Evolutionary conservation across 2,329 filamentous ascomycete species (phyloP).

Genomic region (Orbilia javanica): DNA sequence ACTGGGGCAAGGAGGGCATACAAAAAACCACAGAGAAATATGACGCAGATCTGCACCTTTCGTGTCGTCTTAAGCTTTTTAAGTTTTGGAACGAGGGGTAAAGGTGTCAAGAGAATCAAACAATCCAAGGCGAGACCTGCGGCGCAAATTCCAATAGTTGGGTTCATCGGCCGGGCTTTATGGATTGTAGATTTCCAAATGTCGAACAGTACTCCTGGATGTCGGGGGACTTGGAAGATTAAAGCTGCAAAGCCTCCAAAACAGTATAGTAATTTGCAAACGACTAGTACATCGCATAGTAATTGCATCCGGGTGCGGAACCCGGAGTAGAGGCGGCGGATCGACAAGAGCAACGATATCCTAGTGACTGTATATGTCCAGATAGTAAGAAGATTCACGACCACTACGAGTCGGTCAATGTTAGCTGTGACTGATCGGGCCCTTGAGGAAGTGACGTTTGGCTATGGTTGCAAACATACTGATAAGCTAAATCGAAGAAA

Average conservation of each 20-base stretch:
- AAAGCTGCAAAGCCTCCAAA: slow-evolving; percentile 36
- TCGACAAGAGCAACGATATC: slow-evolving; percentile 46
- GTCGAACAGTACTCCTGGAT: slow-evolving; percentile 52
- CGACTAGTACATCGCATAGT: slow-evolving; percentile 45
- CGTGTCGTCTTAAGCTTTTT: slow-evolving; percentile 32
- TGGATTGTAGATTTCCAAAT: slow-evolving; percentile 48
- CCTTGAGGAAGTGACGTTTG: background rate
- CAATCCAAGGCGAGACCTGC: slow-evolving; percentile 42
- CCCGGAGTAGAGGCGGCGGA: slow-evolving; percentile 50
- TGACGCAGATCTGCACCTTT: slow-evolving; percentile 43
- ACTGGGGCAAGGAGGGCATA: background rate
- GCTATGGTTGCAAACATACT: slow-evolving; percentile 25
- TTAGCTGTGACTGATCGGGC: background rate
- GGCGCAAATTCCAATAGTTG: slow-evolving; percentile 47
- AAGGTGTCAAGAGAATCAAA: slow-evolving; percentile 49
- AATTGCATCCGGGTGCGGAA: slow-evolving; percentile 52
- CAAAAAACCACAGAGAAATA: slow-evolving; percentile 53
- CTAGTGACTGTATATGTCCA: slow-evolving; percentile 55
- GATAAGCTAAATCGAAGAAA: slow-evolving; percentile 28
- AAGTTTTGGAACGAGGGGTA: slow-evolving; percentile 45
- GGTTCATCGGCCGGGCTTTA: slow-evolving; percentile 47
- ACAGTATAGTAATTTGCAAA: slow-evolving; percentile 48
- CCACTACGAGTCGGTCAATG: slow-evolving; percentile 35
- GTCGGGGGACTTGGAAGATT: slow-evolving; percentile 47
- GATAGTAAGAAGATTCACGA: slow-evolving; percentile 43